Evolutionary conservation across 352 stramenopile genomes (phyloP).

Genomic region (Phytophthora sojae): DNA sequence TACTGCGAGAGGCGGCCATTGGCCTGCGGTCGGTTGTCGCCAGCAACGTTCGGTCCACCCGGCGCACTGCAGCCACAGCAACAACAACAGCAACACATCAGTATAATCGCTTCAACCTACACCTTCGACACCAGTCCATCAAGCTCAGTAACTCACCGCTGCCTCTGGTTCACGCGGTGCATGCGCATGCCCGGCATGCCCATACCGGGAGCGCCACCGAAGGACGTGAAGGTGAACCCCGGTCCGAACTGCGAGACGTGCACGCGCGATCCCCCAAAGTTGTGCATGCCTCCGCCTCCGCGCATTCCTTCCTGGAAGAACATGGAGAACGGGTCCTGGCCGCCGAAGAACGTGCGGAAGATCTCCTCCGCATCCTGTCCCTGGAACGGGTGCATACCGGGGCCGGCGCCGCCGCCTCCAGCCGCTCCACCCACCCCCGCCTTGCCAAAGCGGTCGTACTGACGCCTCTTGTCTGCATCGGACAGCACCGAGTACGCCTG

Average conservation of each 20-base stretch:
- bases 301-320: slow-evolving; percentile 84
- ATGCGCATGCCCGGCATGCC: slow-evolving; percentile 63
- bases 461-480: slow-evolving; percentile 86
- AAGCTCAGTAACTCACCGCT: slow-evolving; percentile 43
- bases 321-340: slow-evolving; percentile 85
- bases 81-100: slow-evolving; percentile 11
- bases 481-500: slow-evolving; percentile 93
- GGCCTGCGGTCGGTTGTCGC: slow-evolving; percentile 37
- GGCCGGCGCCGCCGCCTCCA: slow-evolving; percentile 37
- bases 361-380: slow-evolving; percentile 84
- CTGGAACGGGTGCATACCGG: slow-evolving; percentile 65
- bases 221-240: slow-evolving; percentile 80
- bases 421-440: slow-evolving; percentile 56
- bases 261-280: slow-evolving; percentile 65
- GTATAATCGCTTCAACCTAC: background rate
- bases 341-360: slow-evolving; percentile 84
- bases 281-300: slow-evolving; percentile 47
- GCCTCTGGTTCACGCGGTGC: slow-evolving; percentile 57
- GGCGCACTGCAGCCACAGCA: slow-evolving; percentile 32
- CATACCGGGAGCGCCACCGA: slow-evolving; percentile 66
- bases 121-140: background rate
- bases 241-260: slow-evolving; percentile 83
- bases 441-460: slow-evolving; percentile 94
- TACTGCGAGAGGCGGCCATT: slow-evolving; percentile 59
- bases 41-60: slow-evolving; percentile 30